A percentile compares a stretch with the other conserved stretches of the same genome.
These are phyloP conservation scores for Curvularia lunata DNA, from an alignment of 2,329 filamentous ascomycete genomes.

Conservation along the genomic window DNA sequence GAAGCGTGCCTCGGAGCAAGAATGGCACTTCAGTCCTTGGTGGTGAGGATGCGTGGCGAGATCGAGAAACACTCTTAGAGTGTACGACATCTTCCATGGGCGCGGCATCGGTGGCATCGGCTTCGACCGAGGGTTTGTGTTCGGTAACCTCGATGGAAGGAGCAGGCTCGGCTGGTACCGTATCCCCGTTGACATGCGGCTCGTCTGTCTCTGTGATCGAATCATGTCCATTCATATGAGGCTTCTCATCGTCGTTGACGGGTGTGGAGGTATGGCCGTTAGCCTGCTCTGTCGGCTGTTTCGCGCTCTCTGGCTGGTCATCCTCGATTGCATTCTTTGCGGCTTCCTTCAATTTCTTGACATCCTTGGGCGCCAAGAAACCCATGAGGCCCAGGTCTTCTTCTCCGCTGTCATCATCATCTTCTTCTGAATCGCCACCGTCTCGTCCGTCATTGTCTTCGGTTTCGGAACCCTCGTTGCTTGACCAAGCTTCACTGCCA, in stretches of 20 bases:
- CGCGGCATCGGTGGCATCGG: constrained; percentile 24
- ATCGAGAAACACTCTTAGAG: constrained; percentile 28
- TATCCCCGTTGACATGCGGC: constrained; percentile 23
- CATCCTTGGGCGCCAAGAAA: constrained; percentile 42
- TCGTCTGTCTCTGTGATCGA: constrained; percentile 10
- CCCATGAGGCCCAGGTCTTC: constrained; percentile 44
- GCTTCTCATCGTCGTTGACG: constrained; percentile 53
- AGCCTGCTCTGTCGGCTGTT: constrained; percentile 17
- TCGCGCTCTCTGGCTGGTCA: constrained; percentile 49
- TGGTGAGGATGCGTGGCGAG: constrained; percentile 40
- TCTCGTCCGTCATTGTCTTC: constrained; percentile 28
- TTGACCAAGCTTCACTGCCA: constrained; percentile 48
- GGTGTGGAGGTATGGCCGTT: constrained; percentile 47
- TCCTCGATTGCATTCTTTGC: constrained; percentile 37
- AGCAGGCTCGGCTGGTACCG: constrained; percentile 1
- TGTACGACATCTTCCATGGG: constrained; percentile 22
- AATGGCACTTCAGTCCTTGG: constrained; percentile 52
- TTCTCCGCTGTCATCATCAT: constrained; percentile 45
- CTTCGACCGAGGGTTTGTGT: constrained; percentile 23
- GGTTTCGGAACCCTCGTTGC: constrained; percentile 44
- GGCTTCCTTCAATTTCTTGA: constrained; percentile 45
- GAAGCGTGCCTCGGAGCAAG: constrained; percentile 82
- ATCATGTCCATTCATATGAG: constrained; percentile 22
- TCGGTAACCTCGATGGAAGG: constrained; percentile 1
- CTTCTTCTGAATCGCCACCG: constrained; percentile 19